Evolutionary conservation across 2,329 filamentous ascomycete genomes (phyloP), one percentile per base, ranked within the genome.

Genomic region (Calonectria naviculata): DNA sequence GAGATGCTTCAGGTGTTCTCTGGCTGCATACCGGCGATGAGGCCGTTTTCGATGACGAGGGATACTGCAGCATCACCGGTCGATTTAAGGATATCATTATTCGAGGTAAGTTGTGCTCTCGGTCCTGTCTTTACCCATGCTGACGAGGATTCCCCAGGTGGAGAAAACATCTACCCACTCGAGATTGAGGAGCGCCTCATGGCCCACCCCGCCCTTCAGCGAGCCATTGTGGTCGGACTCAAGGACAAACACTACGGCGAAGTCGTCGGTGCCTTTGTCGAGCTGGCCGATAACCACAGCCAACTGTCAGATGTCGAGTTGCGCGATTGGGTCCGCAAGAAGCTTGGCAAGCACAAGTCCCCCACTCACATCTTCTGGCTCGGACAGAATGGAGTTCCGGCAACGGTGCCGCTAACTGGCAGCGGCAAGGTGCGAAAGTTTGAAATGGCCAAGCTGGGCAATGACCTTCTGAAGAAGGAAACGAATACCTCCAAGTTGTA

Each of bases 51-150:
- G 92, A 94, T 70, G 88, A 90, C 38, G 83, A 90, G 10, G 93
- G 92, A 0, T 94, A 93, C 78, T 94, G 92, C 75, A 87, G 86
- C 8, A 94, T 95, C 75, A 95, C 93, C 0, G 93, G 93, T 0
- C 86, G 93, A 24, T 94, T 94, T 83, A 95, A 95, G 83, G 93
- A 95, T 70, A 94, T 95, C 41, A 94, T 95, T 69, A 95, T 95
- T 71, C 86, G 93, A 76, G 93, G 91, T 87, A 76, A 65, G 84
- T 41, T 62, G 31, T 13, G 36, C 19, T 15, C 12, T 49, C 15
- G 26, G 10, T 36, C 41, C 1, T 65, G n/a, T 52, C 28, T 61
- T 80, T 10, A 44, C 19, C 54, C 34, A 21, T 49, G 41, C 77
- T 80, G 49, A 82, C 68, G 34, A 13, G n/a, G 21, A 26, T 58